These are phyloP conservation scores for Cucurbita argyrosperma DNA, from an alignment of 306 rosid genomes.

Conservation along the genomic window DNA sequence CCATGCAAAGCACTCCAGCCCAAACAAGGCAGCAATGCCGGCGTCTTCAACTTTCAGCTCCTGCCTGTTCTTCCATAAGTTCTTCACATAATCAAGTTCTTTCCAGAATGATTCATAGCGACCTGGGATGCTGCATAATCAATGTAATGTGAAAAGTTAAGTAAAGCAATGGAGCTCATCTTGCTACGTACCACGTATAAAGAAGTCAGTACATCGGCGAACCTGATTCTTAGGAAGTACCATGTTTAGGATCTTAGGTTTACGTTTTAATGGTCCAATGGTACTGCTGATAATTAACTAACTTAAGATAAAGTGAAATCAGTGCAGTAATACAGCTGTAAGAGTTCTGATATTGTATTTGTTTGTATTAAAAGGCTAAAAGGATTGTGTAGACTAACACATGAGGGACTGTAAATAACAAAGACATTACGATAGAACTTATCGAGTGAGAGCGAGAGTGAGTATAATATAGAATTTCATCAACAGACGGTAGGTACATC, in stretches of 20 bases:
- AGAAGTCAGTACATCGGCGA: not conserved
- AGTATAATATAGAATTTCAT: not conserved
- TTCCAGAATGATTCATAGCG: conserved; percentile 50
- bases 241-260: not conserved
- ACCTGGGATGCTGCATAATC: conserved; percentile 40
- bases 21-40: conserved; percentile 55
- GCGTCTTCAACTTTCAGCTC: conserved; percentile 61
- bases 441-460: not conserved
- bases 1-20: conserved; percentile 58
- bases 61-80: conserved; percentile 48
- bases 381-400: not conserved
- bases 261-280: not conserved
- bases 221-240: not conserved
- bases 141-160: not conserved
- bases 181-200: not conserved
- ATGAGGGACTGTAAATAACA: not conserved
- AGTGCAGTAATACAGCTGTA: not conserved
- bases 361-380: not conserved
- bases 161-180: not conserved
- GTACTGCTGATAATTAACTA: not conserved
- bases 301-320: not conserved
- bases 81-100: conserved; percentile 51
- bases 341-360: not conserved
- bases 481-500: no score
- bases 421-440: not conserved